Percentiles rank a stretch among this genome's conserved stretches.
These are phyloP conservation scores for Podospora fimiseda DNA, from an alignment of 495 filamentous ascomycete species.

Conservation along the genomic window DNA sequence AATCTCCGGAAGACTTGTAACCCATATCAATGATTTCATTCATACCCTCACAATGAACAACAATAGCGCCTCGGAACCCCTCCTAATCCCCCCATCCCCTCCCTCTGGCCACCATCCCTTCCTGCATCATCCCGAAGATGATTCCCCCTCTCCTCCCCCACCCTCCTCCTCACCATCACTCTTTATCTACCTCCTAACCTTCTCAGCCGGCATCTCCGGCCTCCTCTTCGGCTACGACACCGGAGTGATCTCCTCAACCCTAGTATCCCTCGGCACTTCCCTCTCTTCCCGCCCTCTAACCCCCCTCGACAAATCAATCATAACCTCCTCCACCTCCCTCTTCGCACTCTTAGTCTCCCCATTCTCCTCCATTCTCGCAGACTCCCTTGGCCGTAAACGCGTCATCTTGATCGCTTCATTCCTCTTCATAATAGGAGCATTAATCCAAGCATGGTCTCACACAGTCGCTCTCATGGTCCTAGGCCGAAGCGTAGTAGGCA, in stretches of 20 bases:
- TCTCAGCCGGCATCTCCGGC: slow-evolving; percentile 77
- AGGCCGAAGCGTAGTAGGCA: slow-evolving; percentile 74
- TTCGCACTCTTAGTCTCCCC: slow-evolving; percentile 76
- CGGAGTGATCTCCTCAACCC: slow-evolving; percentile 81
- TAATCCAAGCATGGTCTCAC: slow-evolving; percentile 59
- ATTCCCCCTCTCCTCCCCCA: background rate
- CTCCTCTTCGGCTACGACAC: slow-evolving; percentile 85
- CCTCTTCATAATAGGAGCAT: slow-evolving; percentile 69
- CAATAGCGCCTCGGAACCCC: slow-evolving; percentile 22
- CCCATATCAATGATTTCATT: too few species aligned
- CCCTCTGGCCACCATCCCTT: background rate
- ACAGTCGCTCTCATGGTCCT: slow-evolving; percentile 65
- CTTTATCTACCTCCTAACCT: slow-evolving; percentile 68
- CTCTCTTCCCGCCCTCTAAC: slow-evolving; percentile 62
- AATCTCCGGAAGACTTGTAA: too few species aligned
- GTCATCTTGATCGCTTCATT: slow-evolving; percentile 75
- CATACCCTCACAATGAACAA: slow-evolving; percentile 7
- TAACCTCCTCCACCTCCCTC: slow-evolving; percentile 76
- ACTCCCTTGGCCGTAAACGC: slow-evolving; percentile 63
- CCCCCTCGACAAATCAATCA: slow-evolving; percentile 73
- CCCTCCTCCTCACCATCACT: slow-evolving; percentile 23
- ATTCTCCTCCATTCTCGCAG: slow-evolving; percentile 67
- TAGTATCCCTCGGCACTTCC: slow-evolving; percentile 70
- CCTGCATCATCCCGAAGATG: background rate
- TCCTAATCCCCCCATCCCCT: slow-evolving; percentile 14